Conservation (phyloP, 192 early-diverging fungal genomes). For the Podila horticola region DNA sequence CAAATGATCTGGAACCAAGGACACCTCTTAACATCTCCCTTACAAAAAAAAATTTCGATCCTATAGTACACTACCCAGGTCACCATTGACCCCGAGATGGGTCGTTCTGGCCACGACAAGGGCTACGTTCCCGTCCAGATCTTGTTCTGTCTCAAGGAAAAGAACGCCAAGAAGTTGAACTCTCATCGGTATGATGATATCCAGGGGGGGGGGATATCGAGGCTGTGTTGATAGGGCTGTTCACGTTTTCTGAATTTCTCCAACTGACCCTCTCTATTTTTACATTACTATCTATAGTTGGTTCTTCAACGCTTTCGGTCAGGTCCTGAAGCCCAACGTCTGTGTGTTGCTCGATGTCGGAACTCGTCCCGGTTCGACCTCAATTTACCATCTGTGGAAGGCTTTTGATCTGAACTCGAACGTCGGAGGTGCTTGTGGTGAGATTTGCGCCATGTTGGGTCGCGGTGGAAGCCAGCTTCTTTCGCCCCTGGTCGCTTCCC, state of each 20-base stretch:
- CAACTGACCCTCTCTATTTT: background rate
- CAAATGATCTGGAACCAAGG: no score
- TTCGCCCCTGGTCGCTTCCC: slow-evolving; percentile 70
- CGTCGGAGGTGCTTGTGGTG: slow-evolving; percentile 73
- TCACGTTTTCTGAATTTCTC: background rate
- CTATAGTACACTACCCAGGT: slow-evolving; percentile 82
- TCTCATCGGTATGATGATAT: slow-evolving; percentile 84
- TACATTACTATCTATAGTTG: slow-evolving; percentile 47
- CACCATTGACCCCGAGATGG: slow-evolving; percentile 78
- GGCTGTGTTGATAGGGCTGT: background rate
- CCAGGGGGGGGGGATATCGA: background rate
- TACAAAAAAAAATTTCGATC: background rate
- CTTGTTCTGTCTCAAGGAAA: slow-evolving; percentile 91
- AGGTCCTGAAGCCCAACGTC: slow-evolving; percentile 65
- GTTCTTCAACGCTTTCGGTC: slow-evolving; percentile 77
- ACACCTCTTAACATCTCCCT: background rate
- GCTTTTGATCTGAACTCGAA: slow-evolving; percentile 69
- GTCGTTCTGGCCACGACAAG: slow-evolving; percentile 70
- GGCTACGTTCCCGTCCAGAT: slow-evolving; percentile 80
- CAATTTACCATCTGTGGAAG: slow-evolving; percentile 77
- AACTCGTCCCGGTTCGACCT: slow-evolving; percentile 65
- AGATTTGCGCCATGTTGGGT: slow-evolving; percentile 70
- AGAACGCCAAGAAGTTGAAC: slow-evolving; percentile 93
- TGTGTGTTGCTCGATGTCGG: slow-evolving; percentile 75
- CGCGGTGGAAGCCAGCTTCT: slow-evolving; percentile 54